Evolutionary conservation across 1,284 basidiomycete genomes (phyloP), one percentile per base, ranked within the genome.

Genomic region (Hymenochaete sp.): DNA sequence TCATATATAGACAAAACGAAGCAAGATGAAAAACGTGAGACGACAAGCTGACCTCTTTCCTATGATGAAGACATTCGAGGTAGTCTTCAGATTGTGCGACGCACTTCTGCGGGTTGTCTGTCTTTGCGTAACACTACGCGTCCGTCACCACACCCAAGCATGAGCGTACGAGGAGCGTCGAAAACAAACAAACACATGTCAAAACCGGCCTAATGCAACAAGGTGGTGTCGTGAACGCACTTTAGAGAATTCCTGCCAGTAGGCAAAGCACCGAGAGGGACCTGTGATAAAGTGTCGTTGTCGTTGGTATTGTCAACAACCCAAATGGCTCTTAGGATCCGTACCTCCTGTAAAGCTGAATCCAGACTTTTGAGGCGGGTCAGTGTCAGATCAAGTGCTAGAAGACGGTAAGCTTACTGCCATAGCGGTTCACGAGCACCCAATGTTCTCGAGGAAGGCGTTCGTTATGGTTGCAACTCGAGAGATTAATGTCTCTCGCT

Each of bases 41-140:
- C n/a, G n/a, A n/a, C n/a, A n/a, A n/a, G n/a, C n/a, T n/a, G n/a
- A 92, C 93, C 79, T 95, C 92, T 65, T 95, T 90, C 35, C 77
- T 82, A 60, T 86, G 81, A 62, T 96, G 93, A 49, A 97, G 67
- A 65, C 93, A 97, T 64, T 96, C 92, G 48, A 96, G 62, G 68
- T 97, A 97, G 64, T 96, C 93, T 53, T 88, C 88, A 51, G 79
- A 81, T 54, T 81, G 82, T 13, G 71, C 65, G 13, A 72, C 64
- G 64, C 93, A 97, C 57, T 89, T 72, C 37, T 67, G 63, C 1
- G 91, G 89, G 38, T 70, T 70, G 54, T 93, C 89, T 39, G 92
- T 79, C 49, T 77, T 71, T 7, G 85, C 82, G 62, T 96, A 97
- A 68, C 93, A 97, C 84, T 96, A 51, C n/a, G n/a, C n/a, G n/a